A percentile compares a stretch with the other conserved stretches of the same genome.
phyloP scores from a whole-genome alignment of 2,329 filamentous ascomycete genomes.

The Fusarium napiforme region DNA sequence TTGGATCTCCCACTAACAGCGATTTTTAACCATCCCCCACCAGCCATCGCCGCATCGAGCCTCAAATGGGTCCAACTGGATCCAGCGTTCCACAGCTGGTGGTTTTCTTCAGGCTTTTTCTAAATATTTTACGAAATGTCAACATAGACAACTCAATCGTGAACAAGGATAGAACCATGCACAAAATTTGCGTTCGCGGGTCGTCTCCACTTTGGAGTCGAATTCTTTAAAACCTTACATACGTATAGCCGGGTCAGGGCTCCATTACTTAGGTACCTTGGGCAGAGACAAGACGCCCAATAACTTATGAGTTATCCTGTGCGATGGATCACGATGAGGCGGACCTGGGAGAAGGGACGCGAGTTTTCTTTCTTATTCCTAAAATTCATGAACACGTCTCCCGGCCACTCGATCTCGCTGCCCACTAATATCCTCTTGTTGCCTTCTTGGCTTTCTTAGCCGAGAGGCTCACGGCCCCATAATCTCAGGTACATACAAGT shows the following conservation, averaged over 20 bases:
- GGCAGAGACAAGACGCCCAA: conserved; percentile 23
- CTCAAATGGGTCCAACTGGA: conserved; percentile 19
- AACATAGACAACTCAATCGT: conserved; percentile 2
- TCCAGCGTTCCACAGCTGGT: conserved; percentile 16
- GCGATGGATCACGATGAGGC: conserved; percentile 23
- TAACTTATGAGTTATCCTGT: conserved; percentile 1
- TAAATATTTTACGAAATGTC: conserved; percentile 18
- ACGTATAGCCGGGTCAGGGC: conserved; percentile 1
- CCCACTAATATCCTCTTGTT: conserved; percentile 22
- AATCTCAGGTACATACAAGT: conserved; percentile 41
- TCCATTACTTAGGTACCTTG: neutral
- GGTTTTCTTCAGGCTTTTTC: conserved; percentile 14
- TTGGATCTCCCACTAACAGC: conserved; percentile 17
- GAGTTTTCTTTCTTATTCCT: conserved; percentile 17
- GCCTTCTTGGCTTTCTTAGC: conserved; percentile 27
- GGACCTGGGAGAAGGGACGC: conserved; percentile 2
- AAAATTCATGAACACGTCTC: conserved; percentile 27
- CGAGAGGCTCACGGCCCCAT: conserved; percentile 9
- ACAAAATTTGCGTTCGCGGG: conserved; percentile 18
- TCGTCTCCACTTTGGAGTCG: conserved; percentile 25
- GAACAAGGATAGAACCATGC: conserved; percentile 38
- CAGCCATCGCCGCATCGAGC: conserved; percentile 24
- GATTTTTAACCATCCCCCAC: conserved; percentile 19
- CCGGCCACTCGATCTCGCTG: conserved; percentile 1
- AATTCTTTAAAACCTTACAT: conserved; percentile 14